These are phyloP conservation scores for Rhinocladiella similis DNA, from an alignment of 2,329 filamentous ascomycete species.

Conservation along the genomic window DNA sequence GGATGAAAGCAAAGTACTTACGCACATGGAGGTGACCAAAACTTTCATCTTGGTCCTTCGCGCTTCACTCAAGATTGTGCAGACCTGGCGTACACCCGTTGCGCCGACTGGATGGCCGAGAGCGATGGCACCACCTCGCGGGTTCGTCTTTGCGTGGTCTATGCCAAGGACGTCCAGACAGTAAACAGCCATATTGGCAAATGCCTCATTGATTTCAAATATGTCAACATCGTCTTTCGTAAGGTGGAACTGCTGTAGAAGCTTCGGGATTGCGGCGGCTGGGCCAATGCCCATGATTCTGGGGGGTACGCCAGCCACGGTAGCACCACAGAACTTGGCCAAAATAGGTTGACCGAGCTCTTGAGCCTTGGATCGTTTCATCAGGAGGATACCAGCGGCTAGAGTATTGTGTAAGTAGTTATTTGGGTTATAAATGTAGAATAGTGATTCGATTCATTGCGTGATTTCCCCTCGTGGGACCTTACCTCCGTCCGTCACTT, in stretches of 20 bases:
- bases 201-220: constrained; percentile 93
- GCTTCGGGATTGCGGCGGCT: constrained; percentile 68
- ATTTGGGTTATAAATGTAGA: too few relatives aligned
- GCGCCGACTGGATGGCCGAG: constrained; percentile 90
- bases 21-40: constrained; percentile 88
- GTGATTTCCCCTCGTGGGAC: too few relatives aligned
- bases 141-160: background rate
- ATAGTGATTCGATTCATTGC: too few relatives aligned
- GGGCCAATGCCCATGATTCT: constrained; percentile 74
- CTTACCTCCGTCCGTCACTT: constrained; percentile 71
- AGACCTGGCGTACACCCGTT: constrained; percentile 87
- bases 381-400: constrained; percentile 81
- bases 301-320: constrained; percentile 83
- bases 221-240: constrained; percentile 80
- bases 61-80: constrained; percentile 83
- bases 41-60: constrained; percentile 76
- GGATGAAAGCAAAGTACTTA: constrained; percentile 59
- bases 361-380: constrained; percentile 88
- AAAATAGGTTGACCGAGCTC: constrained; percentile 85
- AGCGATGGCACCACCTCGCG: constrained; percentile 45
- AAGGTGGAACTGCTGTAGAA: constrained; percentile 75
- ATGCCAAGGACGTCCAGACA: background rate
- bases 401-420: too few relatives aligned
- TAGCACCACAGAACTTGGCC: constrained; percentile 89
- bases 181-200: constrained; percentile 53